Percentiles rank a stretch among this genome's conserved stretches.
These are phyloP conservation scores for Boletus sensibilis DNA, from an alignment of 768 basidiomycete species.

Conservation along the genomic window DNA sequence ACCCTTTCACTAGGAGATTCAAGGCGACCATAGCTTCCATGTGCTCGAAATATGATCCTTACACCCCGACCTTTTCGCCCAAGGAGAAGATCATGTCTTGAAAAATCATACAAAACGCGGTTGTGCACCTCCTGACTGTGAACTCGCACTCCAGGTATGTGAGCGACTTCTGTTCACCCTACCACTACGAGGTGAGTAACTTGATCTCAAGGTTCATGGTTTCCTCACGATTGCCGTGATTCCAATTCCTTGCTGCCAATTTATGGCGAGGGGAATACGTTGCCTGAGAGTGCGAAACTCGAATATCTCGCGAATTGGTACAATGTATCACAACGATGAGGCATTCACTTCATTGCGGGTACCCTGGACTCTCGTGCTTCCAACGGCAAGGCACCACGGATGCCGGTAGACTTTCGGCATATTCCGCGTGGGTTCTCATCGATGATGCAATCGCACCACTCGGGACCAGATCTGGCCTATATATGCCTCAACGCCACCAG, in stretches of 20 bases:
- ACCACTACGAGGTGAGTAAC: neutral
- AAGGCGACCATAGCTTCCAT: neutral
- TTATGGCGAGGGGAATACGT: neutral
- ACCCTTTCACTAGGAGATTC: neutral
- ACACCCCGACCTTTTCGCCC: neutral
- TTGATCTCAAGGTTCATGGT: neutral
- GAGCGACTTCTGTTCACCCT: too few relatives aligned
- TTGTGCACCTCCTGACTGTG: neutral
- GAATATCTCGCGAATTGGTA: neutral
- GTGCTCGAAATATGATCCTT: neutral
- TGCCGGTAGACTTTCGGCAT: too few relatives aligned
- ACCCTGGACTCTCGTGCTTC: too few relatives aligned
- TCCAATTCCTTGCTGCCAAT: neutral
- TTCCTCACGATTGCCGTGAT: neutral
- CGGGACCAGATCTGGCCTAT: too few relatives aligned
- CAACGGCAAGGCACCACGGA: too few relatives aligned
- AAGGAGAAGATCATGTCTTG: neutral
- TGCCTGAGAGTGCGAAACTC: neutral
- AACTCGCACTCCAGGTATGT: neutral
- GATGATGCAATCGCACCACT: neutral
- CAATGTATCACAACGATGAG: neutral
- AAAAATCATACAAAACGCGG: neutral
- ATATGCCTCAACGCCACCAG: too few relatives aligned
- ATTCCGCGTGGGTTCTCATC: neutral
- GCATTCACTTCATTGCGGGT: neutral